These are phyloP conservation scores for Neofusicoccum kwambonambiense DNA, from an alignment of 2,329 filamentous ascomycete genomes.

Conservation along the genomic window DNA sequence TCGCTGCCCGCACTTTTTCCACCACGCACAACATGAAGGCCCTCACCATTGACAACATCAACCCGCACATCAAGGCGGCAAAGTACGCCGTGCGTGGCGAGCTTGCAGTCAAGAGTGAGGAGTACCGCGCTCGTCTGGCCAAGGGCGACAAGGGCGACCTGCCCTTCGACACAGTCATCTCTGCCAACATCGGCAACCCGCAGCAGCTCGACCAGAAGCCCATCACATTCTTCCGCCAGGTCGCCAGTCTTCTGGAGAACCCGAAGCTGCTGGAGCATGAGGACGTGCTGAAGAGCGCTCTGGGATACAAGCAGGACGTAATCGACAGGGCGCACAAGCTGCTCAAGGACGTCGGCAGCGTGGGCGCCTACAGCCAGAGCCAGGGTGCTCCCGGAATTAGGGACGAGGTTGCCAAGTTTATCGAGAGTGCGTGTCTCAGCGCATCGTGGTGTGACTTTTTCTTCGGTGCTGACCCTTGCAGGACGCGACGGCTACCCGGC, in stretches of 20 bases:
- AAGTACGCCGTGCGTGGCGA: slow-evolving; percentile 97
- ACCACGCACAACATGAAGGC: slow-evolving; percentile 14
- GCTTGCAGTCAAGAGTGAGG: slow-evolving; percentile 88
- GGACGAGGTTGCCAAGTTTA: slow-evolving; percentile 86
- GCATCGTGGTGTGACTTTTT: background rate
- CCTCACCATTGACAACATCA: slow-evolving; percentile 84
- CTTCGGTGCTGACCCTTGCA: slow-evolving; percentile 35
- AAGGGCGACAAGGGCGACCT: slow-evolving; percentile 62
- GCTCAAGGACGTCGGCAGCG: slow-evolving; percentile 79
- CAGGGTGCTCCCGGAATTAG: slow-evolving; percentile 84
- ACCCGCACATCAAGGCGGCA: slow-evolving; percentile 79
- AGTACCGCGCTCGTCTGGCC: slow-evolving; percentile 73
- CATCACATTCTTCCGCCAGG: slow-evolving; percentile 98
- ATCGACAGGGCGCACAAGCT: slow-evolving; percentile 79
- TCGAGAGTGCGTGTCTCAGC: slow-evolving; percentile 65
- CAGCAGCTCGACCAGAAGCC: slow-evolving; percentile 99
- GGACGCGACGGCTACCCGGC: slow-evolving; percentile 85
- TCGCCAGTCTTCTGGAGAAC: slow-evolving; percentile 89
- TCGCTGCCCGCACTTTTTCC: background rate
- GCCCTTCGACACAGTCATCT: slow-evolving; percentile 88
- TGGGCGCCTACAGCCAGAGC: slow-evolving; percentile 95
- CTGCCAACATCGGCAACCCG: slow-evolving; percentile 97
- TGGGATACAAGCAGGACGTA: slow-evolving; percentile 90
- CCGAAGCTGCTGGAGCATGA: slow-evolving; percentile 79
- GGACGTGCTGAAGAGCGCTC: slow-evolving; percentile 68